phyloP scores from a whole-genome alignment of 1,284 basidiomycete species.

The Ceratorhiza oryzae-sativae region DNA sequence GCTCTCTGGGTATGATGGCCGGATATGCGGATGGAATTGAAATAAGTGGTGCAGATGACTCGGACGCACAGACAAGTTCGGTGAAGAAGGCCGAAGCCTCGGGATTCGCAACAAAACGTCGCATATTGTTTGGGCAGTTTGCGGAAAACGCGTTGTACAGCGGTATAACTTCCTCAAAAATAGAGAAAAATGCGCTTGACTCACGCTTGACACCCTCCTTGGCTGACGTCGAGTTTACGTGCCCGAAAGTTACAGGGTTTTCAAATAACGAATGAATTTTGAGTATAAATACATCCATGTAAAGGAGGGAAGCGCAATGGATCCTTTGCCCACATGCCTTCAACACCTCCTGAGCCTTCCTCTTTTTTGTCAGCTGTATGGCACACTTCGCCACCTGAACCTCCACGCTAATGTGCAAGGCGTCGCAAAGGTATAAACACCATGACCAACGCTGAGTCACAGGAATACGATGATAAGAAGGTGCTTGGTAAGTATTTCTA shows the following conservation, averaged over 20 bases:
- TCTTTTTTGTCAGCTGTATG: not conserved
- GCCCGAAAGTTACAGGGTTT: not conserved
- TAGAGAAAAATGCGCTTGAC: not conserved
- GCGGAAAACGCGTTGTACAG: not conserved
- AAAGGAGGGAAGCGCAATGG: not conserved
- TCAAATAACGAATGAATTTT: not conserved
- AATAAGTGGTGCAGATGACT: conserved; percentile 8
- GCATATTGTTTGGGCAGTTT: not conserved
- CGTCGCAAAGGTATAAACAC: conserved; percentile 9
- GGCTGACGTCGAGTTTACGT: not conserved
- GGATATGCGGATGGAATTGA: conserved; percentile 12
- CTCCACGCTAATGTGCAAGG: not conserved
- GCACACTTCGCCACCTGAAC: not conserved
- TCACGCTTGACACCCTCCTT: not conserved
- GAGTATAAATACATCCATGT: not conserved
- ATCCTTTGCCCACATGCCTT: not conserved
- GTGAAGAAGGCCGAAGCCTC: not conserved
- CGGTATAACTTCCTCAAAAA: not conserved
- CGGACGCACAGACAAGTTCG: not conserved
- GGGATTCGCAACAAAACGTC: not conserved
- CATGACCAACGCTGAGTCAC: conserved; percentile 6
- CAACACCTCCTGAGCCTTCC: not conserved
- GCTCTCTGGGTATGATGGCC: not conserved
- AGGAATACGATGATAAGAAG: not conserved
- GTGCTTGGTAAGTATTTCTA: conserved; percentile 1